phyloP scores from a whole-genome alignment of 208 protist species.

The Trypanosoma theileri region DNA sequence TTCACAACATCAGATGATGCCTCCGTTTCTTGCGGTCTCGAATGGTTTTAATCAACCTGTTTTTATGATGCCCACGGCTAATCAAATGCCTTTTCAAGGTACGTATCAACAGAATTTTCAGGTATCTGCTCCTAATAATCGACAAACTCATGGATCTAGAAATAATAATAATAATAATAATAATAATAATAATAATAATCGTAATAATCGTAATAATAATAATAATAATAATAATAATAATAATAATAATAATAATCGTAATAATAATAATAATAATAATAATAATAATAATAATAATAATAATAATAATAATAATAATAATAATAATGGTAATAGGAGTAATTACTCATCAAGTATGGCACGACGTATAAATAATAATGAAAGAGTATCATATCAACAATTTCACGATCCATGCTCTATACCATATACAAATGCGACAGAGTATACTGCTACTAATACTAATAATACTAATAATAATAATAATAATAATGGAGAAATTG shows the following conservation, averaged over 20 bases:
- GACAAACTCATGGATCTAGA: not conserved
- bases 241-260: not conserved
- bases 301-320: no score
- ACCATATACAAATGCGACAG: not conserved
- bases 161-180: not conserved
- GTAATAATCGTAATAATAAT: no score
- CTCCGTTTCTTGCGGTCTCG: not conserved
- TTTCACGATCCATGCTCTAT: not conserved
- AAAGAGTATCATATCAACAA: not conserved
- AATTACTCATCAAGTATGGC: not conserved
- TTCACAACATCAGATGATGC: constrained; percentile 12
- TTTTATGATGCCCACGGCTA: not conserved
- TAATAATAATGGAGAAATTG: constrained; percentile 53
- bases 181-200: no score
- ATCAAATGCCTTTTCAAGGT: not conserved
- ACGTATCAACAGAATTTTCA: constrained; percentile 1
- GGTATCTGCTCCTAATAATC: not conserved
- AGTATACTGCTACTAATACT: constrained; percentile 4
- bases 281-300: no score
- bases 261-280: not conserved
- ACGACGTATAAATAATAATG: not conserved
- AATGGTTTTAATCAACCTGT: not conserved
- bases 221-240: no score
- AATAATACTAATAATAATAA: no score
- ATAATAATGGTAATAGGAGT: no score